Evolutionary conservation across 805 yeast species (phyloP).

Genomic region (Saturnispora kantuleensis): DNA sequence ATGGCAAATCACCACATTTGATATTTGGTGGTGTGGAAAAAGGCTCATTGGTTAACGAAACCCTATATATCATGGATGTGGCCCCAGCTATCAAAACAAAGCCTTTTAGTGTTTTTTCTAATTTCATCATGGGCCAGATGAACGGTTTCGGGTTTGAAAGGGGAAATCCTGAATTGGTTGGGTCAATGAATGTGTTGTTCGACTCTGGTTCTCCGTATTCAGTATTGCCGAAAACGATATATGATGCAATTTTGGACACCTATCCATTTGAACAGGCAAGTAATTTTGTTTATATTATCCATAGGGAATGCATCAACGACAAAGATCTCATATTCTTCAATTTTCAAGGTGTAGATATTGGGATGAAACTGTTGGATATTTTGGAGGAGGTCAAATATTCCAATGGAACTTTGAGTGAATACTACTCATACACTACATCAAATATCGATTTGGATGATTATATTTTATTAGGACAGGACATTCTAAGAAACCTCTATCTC

Average conservation of each 20-base stretch:
- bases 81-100: no score
- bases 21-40: slow-evolving; percentile 7
- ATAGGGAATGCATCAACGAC: background rate
- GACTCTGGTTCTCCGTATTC: slow-evolving; percentile 7
- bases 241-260: background rate
- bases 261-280: background rate
- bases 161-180: background rate
- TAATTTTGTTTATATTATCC: background rate
- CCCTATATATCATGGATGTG: background rate
- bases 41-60: background rate
- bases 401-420: slow-evolving; percentile 1
- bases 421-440: background rate
- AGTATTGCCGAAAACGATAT: background rate
- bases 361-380: background rate
- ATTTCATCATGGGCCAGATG: background rate
- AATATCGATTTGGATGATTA: background rate
- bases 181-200: background rate
- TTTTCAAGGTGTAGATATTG: slow-evolving; percentile 2
- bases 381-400: background rate
- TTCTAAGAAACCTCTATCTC: slow-evolving; percentile 49
- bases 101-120: no score
- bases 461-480: slow-evolving; percentile 50
- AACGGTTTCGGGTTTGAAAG: background rate
- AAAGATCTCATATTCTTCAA: background rate
- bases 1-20: background rate